Evolutionary conservation across 495 filamentous ascomycete species (phyloP).

Genomic region (Glutinoglossum americanum): DNA sequence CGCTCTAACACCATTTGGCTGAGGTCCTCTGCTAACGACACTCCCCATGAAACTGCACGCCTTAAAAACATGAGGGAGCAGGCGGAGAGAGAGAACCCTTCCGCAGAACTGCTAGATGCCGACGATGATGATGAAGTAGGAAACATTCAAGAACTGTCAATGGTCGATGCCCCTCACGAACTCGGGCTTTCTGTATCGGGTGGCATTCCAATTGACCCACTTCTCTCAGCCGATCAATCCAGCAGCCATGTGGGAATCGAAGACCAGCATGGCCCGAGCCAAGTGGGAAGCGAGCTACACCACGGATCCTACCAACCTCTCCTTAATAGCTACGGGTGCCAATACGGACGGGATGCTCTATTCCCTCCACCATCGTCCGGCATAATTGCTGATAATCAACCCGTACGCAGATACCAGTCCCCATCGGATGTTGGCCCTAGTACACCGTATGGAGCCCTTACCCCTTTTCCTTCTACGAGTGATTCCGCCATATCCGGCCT

Average conservation of each 20-base stretch:
- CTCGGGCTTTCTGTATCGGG: neutral
- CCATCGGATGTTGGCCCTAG: neutral
- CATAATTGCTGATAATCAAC: neutral
- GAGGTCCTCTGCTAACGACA: constrained; percentile 28
- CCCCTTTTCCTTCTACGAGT: neutral
- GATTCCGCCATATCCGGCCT: neutral
- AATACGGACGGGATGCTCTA: neutral
- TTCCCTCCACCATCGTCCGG: neutral
- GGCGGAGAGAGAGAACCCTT: constrained; percentile 24
- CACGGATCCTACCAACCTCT: neutral
- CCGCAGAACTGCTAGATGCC: neutral
- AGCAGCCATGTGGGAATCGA: neutral
- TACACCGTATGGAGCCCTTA: neutral
- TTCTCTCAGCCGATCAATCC: neutral
- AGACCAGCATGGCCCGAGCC: neutral
- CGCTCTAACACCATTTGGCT: constrained; percentile 67
- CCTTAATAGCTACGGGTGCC: neutral
- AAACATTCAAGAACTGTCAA: neutral
- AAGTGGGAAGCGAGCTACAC: neutral
- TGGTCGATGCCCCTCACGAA: neutral
- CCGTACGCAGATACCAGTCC: neutral
- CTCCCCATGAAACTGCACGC: constrained; percentile 21
- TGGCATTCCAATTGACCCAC: neutral
- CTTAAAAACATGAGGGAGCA: constrained; percentile 27
- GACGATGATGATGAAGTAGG: neutral